phyloP scores from a whole-genome alignment of 805 yeast genomes.

The Novakomyces olei region DNA sequence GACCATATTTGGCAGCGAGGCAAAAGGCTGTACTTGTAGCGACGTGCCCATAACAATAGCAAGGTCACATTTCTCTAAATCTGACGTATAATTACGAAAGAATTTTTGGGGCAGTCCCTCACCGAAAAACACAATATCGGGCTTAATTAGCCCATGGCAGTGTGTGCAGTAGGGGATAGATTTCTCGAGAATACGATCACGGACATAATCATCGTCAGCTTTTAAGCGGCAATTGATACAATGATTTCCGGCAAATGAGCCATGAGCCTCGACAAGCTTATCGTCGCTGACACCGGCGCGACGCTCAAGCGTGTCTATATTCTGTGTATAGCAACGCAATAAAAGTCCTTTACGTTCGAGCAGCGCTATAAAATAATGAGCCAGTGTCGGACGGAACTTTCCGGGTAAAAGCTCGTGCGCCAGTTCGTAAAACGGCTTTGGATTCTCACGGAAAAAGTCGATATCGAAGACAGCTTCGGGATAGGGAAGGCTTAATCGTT shows the following conservation, averaged over 20 bases:
- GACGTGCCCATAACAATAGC: conserved; percentile 88
- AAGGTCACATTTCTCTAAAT: conserved; percentile 32
- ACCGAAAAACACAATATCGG: conserved; percentile 81
- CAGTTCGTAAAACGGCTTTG: conserved; percentile 63
- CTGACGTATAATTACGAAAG: conserved; percentile 45
- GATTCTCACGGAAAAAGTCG: conserved; percentile 50
- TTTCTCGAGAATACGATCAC: conserved; percentile 10
- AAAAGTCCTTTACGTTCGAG: conserved; percentile 42
- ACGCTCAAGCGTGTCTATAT: conserved; percentile 58
- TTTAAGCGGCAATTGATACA: conserved; percentile 51
- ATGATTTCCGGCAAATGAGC: conserved; percentile 67
- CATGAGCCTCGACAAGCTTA: conserved; percentile 74
- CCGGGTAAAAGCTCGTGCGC: conserved; percentile 81
- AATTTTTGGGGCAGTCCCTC: conserved; percentile 57
- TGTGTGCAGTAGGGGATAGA: conserved; percentile 27
- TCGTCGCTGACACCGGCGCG: conserved; percentile 52
- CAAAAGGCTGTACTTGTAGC: conserved; percentile 76
- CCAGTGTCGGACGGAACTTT: conserved; percentile 57
- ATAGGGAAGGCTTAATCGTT: conserved; percentile 51
- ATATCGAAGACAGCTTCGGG: conserved; percentile 94
- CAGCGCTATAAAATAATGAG: conserved; percentile 50
- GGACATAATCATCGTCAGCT: conserved; percentile 4
- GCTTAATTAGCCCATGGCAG: conserved; percentile 66
- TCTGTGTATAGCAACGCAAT: conserved; percentile 33
- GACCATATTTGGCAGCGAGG: conserved; percentile 43